These are phyloP conservation scores for Chamaecrista fasciculata DNA, from an alignment of 306 rosid species.

Conservation along the genomic window DNA sequence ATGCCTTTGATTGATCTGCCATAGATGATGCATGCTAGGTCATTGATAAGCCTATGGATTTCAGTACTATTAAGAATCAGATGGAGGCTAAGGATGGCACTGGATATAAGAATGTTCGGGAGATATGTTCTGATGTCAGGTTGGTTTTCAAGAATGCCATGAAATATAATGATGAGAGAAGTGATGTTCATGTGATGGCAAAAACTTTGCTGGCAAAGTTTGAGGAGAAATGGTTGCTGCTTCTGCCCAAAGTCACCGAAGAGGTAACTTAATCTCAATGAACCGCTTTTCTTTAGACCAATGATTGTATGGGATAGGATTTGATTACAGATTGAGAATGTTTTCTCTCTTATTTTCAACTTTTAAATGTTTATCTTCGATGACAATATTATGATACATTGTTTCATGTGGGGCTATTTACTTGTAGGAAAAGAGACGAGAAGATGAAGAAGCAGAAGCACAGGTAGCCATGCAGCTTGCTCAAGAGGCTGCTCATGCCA, in stretches of 20 bases:
- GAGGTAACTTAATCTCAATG: conserved; percentile 49
- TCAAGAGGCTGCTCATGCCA: conserved; percentile 81
- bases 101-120: conserved; percentile 80
- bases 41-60: conserved; percentile 98
- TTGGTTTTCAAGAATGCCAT: conserved; percentile 84
- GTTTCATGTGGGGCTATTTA: conserved; percentile 24
- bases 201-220: conserved; percentile 77
- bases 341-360: conserved; percentile 17
- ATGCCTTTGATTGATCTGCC: conserved; percentile 30
- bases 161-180: conserved; percentile 83
- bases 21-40: conserved; percentile 47
- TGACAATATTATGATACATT: conserved; percentile 12
- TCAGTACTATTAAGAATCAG: conserved; percentile 81
- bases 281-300: conserved; percentile 3
- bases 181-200: conserved; percentile 91
- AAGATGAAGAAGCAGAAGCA: conserved; percentile 81
- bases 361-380: neutral
- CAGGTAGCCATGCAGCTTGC: conserved; percentile 67
- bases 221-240: conserved; percentile 91
- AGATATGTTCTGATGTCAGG: conserved; percentile 75
- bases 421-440: conserved; percentile 74
- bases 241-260: conserved; percentile 83
- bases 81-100: conserved; percentile 86
- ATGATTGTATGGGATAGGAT: conserved; percentile 13
- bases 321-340: conserved; percentile 20